Conservation (phyloP, 495 filamentous ascomycete species). For the Chlorociboria aeruginascens region DNA sequence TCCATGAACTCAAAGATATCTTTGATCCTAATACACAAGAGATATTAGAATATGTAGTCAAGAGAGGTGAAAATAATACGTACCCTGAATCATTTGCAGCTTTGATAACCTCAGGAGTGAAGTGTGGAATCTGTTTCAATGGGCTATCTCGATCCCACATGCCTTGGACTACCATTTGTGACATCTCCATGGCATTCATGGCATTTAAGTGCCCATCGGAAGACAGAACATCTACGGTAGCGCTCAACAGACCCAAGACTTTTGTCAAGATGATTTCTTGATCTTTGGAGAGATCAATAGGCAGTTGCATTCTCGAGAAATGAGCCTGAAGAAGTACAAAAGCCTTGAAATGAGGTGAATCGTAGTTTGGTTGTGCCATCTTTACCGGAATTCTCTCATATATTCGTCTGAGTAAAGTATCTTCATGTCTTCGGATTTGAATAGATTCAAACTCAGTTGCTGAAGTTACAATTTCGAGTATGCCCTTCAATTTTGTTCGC, state of each 20-base stretch:
- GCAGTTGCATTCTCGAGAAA: slow-evolving; percentile 93
- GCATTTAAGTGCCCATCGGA: slow-evolving; percentile 95
- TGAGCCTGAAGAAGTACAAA: slow-evolving; percentile 95
- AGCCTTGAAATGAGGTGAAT: slow-evolving; percentile 96
- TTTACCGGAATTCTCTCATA: slow-evolving; percentile 94
- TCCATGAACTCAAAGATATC: slow-evolving; percentile 99
- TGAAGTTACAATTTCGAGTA: slow-evolving; percentile 93
- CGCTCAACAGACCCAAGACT: slow-evolving; percentile 78
- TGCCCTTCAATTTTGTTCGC: slow-evolving; percentile 87
- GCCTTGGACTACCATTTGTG: slow-evolving; percentile 96
- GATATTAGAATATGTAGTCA: slow-evolving; percentile 25
- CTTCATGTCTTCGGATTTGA: slow-evolving; percentile 90
- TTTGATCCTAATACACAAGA: slow-evolving; percentile 45
- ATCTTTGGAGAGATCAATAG: slow-evolving; percentile 93
- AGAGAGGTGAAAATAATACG: slow-evolving; percentile 23
- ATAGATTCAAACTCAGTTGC: slow-evolving; percentile 94
- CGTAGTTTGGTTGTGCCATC: slow-evolving; percentile 72
- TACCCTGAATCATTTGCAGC: slow-evolving; percentile 69
- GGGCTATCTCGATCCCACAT: slow-evolving; percentile 99
- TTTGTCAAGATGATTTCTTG: slow-evolving; percentile 82
- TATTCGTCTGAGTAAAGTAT: slow-evolving; percentile 75
- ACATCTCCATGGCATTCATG: slow-evolving; percentile 98
- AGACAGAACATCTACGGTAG: slow-evolving; percentile 87
- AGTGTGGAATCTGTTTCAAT: slow-evolving; percentile 95
- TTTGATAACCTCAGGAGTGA: slow-evolving; percentile 72